Evolutionary conservation across 306 rosid species (phyloP), one percentile per base, ranked within the genome.

Genomic region (Cucurbita pepo): DNA sequence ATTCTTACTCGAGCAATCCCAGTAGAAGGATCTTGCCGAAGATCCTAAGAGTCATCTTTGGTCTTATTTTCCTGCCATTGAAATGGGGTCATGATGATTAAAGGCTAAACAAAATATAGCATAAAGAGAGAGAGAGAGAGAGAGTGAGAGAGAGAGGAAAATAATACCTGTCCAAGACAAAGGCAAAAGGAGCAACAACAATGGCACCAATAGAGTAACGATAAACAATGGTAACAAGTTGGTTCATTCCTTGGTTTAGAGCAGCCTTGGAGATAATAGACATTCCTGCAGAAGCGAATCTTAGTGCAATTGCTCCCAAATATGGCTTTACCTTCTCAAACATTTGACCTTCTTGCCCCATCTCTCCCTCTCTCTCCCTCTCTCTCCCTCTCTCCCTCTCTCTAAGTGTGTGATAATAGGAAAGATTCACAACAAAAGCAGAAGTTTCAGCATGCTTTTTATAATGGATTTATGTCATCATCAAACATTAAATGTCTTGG

Each of bases 51-150:
- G 85, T 82, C 93, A 88, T 77, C 76, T 81, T 80, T 37, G 90
- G 88, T 81, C 90, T 79, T 60, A 70, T 34, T 75, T 82, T 88
- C 80, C 88, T 88, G 78, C 21, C 55, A 56, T 40, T 8, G 15
- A 73, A 56, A 54, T 30, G 53, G 2, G 14, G 56, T 13, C 19
- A 6, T 56, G 8, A 4, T 21, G 36, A 21, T 19, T 6, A 19
- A 56, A 56, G 61, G 38, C 15, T 56, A 22, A 18, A 18, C 22
- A 36, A 18, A 34, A 63, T 63, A 16, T 8, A 63, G 25, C 47
- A 5, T 37, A 21, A 4, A 72, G 11, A 40, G 56, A 30, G 37
- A 40, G 70, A 45, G 44, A 44, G 14, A 5, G 5, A 10, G 15
- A 15, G 13, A 3, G 4, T 11, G 16, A 7, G n/a, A 22, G 22